Percentiles rank a stretch among this genome's conserved stretches.
These are phyloP conservation scores for Ceriops decandra DNA, from an alignment of 345 rosid species.

Conservation along the genomic window DNA sequence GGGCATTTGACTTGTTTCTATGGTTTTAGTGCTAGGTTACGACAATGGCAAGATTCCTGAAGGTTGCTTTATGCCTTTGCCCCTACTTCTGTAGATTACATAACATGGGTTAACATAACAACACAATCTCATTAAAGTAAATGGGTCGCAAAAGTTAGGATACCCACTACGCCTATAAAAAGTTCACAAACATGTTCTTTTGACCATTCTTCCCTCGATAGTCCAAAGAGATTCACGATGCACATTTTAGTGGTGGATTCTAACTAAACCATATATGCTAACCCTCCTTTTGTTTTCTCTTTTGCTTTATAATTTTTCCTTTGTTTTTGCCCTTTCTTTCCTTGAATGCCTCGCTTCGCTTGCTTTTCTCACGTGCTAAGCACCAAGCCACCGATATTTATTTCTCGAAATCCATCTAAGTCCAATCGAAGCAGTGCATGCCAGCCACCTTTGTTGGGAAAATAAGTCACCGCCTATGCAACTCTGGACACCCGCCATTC, in stretches of 20 bases:
- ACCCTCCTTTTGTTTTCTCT: background rate
- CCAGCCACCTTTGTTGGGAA: constrained; percentile 22
- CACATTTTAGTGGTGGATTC: constrained; percentile 25
- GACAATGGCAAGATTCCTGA: background rate
- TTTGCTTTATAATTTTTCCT: constrained; percentile 24
- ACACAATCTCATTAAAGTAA: constrained; percentile 3
- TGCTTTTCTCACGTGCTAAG: constrained; percentile 53
- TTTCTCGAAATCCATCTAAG: constrained; percentile 23
- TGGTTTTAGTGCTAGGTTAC: background rate
- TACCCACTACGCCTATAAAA: constrained; percentile 8
- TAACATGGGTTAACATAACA: constrained; percentile 5
- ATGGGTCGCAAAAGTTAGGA: constrained; percentile 13
- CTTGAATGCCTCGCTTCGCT: constrained; percentile 13
- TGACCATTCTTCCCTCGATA: constrained; percentile 8
- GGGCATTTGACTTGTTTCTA: background rate
- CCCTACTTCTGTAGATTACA: background rate
- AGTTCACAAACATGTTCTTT: background rate
- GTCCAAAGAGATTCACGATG: constrained; percentile 20
- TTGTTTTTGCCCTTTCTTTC: constrained; percentile 17
- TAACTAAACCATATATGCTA: constrained; percentile 14
- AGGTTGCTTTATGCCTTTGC: background rate
- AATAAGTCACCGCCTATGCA: constrained; percentile 8
- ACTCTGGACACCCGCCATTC: no score
- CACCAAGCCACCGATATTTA: constrained; percentile 14
- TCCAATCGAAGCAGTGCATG: constrained; percentile 25